Percentiles rank a stretch among this genome's conserved stretches.
phyloP scores from a whole-genome alignment of 164 flowering plant genomes.

The Stephania cephalantha region DNA sequence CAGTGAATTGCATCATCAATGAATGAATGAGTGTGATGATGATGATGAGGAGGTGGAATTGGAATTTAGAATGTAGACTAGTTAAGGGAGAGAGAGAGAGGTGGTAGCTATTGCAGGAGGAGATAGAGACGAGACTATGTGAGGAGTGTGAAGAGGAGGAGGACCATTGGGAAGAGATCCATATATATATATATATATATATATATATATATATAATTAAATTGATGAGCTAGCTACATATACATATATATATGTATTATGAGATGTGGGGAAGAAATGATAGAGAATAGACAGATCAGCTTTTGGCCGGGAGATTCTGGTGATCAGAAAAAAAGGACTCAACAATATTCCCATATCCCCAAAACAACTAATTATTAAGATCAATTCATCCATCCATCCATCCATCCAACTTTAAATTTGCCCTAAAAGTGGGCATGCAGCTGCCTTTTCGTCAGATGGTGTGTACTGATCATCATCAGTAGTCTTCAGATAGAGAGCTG shows the following conservation, averaged over 20 bases:
- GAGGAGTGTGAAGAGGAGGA: not conserved
- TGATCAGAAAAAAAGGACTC: slow-evolving; percentile 36
- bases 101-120: slow-evolving; percentile 9
- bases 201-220: no score
- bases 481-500: not conserved
- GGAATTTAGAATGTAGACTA: not conserved
- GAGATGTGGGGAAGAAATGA: slow-evolving; percentile 22
- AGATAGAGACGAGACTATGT: slow-evolving; percentile 60
- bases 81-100: slow-evolving; percentile 5
- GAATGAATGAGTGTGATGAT: slow-evolving; percentile 3
- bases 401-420: not conserved
- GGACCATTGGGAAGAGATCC: slow-evolving; percentile 52
- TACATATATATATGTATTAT: slow-evolving; percentile 7
- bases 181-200: not conserved
- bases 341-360: slow-evolving; percentile 31
- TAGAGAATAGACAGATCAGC: slow-evolving; percentile 48
- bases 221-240: no score
- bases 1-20: slow-evolving; percentile 71
- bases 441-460: slow-evolving; percentile 27
- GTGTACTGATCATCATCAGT: no score
- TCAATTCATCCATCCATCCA: no score
- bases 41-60: slow-evolving; percentile 4
- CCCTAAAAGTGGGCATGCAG: slow-evolving; percentile 14
- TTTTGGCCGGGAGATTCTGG: slow-evolving; percentile 28
- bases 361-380: slow-evolving; percentile 19